Evolutionary conservation across 2,329 filamentous ascomycete genomes (phyloP).

Genomic region (Coleophoma crateriformis): DNA sequence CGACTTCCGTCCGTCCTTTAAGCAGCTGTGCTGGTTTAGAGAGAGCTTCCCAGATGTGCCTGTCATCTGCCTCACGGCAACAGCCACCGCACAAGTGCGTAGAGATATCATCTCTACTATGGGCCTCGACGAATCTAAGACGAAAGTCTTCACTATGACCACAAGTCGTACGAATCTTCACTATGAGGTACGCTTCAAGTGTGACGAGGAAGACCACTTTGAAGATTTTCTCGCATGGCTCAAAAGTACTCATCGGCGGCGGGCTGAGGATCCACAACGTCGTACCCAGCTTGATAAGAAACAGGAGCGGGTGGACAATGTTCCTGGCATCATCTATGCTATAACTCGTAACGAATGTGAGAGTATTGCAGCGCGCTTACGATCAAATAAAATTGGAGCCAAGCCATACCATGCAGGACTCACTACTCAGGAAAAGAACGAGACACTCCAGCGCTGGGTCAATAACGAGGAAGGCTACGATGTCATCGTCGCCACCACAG

Average conservation of each 20-base stretch:
- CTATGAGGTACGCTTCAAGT: conserved; percentile 81
- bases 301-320: conserved; percentile 53
- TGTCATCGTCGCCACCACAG: conserved; percentile 90
- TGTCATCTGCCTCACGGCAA: conserved; percentile 89
- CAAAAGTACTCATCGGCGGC: conserved; percentile 63
- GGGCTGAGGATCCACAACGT: conserved; percentile 50
- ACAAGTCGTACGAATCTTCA: conserved; percentile 83
- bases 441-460: conserved; percentile 68
- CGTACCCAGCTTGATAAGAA: conserved; percentile 49
- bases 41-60: conserved; percentile 77
- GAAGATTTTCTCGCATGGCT: conserved; percentile 75
- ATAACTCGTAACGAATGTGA: conserved; percentile 72
- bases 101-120: conserved; percentile 78
- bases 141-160: conserved; percentile 76
- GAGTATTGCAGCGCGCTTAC: conserved; percentile 58
- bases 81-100: conserved; percentile 75
- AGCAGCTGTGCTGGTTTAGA: conserved; percentile 80
- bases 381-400: conserved; percentile 65
- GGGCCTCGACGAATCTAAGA: conserved; percentile 54
- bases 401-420: conserved; percentile 69
- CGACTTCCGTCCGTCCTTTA: conserved; percentile 92
- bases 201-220: conserved; percentile 67
- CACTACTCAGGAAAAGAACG: conserved; percentile 61
- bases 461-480: conserved; percentile 72
- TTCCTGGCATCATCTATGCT: conserved; percentile 77